Conservation (phyloP, 2,329 filamentous ascomycete species). For the Ilyonectria sp. region DNA sequence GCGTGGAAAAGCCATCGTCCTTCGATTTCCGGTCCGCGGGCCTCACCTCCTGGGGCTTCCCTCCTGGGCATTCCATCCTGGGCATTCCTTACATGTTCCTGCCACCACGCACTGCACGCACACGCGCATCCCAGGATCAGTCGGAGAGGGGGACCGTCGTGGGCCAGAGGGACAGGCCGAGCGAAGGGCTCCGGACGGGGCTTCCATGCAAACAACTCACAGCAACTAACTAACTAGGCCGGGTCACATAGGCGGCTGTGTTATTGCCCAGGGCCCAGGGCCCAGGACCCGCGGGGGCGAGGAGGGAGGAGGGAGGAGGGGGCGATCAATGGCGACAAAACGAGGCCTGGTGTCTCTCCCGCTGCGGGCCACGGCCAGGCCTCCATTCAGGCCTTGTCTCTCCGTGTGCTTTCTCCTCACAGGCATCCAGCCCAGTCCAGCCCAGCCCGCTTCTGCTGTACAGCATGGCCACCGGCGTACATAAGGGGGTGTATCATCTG, state of each 20-base stretch:
- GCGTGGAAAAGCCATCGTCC: slow-evolving; percentile 25
- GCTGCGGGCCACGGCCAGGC: slow-evolving; percentile 48
- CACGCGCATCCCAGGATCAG: neutral
- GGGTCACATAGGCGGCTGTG: slow-evolving; percentile 45
- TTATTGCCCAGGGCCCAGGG: slow-evolving; percentile 42
- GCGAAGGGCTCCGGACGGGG: slow-evolving; percentile 22
- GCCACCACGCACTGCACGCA: neutral
- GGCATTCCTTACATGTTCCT: neutral
- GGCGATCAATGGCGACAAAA: neutral
- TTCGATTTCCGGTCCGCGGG: neutral
- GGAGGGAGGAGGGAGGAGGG: neutral
- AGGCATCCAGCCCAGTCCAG: slow-evolving; percentile 11
- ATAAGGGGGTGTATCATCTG: slow-evolving; percentile 55
- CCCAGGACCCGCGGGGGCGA: neutral
- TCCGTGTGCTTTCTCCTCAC: slow-evolving; percentile 3
- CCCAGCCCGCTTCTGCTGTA: slow-evolving; percentile 39
- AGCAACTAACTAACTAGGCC: slow-evolving; percentile 26
- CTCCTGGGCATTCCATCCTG: neutral
- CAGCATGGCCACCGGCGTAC: slow-evolving; percentile 34
- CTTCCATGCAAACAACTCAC: slow-evolving; percentile 31
- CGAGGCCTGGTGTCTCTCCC: slow-evolving; percentile 44
- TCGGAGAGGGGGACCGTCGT: neutral
- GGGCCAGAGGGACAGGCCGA: neutral
- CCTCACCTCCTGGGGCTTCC: too few relatives aligned
- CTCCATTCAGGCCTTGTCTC: slow-evolving; percentile 22